phyloP scores from a whole-genome alignment of 805 yeast genomes.

The Nadsonia fulvescens region DNA sequence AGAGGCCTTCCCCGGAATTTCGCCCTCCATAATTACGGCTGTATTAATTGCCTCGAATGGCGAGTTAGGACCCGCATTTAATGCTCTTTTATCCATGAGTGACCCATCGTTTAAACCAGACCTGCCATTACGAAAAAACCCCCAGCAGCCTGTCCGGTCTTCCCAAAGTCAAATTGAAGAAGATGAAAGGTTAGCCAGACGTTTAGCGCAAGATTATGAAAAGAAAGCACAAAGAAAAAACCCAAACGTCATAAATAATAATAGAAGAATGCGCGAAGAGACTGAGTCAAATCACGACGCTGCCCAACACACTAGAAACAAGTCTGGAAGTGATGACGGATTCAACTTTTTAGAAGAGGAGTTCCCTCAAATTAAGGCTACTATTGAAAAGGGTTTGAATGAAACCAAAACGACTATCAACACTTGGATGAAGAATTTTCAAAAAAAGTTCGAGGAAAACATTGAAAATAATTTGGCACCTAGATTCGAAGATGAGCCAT shows the following conservation, averaged over 20 bases:
- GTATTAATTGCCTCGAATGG: slow-evolving; percentile 77
- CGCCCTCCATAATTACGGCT: slow-evolving; percentile 53
- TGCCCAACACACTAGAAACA: slow-evolving; percentile 11
- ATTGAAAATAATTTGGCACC: slow-evolving; percentile 4
- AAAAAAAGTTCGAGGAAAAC: slow-evolving; percentile 9
- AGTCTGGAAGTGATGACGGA: slow-evolving; percentile 10
- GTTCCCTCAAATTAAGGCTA: slow-evolving; percentile 39
- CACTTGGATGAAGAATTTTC: slow-evolving; percentile 56
- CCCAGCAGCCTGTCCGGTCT: slow-evolving; percentile 18
- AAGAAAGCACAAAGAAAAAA: slow-evolving; percentile 5
- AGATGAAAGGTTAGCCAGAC: slow-evolving; percentile 73
- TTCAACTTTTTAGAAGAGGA: slow-evolving; percentile 21
- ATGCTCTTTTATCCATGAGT: slow-evolving; percentile 61
- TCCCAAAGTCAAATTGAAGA: slow-evolving; percentile 30
- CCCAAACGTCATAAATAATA: slow-evolving; percentile 4
- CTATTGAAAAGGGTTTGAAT: slow-evolving; percentile 55
- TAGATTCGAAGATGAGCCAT: slow-evolving; percentile 8
- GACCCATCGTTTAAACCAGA: slow-evolving; percentile 26
- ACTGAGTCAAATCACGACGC: slow-evolving; percentile 12
- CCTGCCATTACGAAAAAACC: slow-evolving; percentile 12
- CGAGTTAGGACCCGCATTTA: slow-evolving; percentile 67
- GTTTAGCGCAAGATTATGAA: slow-evolving; percentile 31
- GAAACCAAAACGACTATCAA: slow-evolving; percentile 64
- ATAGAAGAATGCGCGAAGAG: slow-evolving; percentile 4
- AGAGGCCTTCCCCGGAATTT: slow-evolving; percentile 76